A percentile compares a stretch with the other conserved stretches of the same genome.
These are phyloP conservation scores for Saprolegnia parasitica DNA, from an alignment of 352 stramenopile species.

Conservation along the genomic window DNA sequence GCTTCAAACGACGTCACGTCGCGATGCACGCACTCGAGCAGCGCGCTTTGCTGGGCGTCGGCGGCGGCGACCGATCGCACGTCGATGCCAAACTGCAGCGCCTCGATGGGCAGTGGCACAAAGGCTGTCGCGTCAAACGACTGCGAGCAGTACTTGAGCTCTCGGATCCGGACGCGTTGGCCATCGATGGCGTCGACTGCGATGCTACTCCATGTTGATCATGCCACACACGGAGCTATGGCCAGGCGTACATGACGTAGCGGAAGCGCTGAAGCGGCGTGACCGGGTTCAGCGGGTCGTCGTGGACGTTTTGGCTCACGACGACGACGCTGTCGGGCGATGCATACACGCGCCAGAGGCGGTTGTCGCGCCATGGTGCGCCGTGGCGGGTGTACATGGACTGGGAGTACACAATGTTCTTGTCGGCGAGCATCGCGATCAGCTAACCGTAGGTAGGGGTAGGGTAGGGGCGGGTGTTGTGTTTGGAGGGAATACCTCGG, in stretches of 20 bases:
- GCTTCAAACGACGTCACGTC: neutral
- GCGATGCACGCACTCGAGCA: conserved; percentile 2
- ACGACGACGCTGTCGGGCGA: neutral
- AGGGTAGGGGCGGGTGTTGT: neutral
- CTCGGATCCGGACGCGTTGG: neutral
- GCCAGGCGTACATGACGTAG: conserved; percentile 11
- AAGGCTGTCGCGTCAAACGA: neutral
- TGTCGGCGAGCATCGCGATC: neutral
- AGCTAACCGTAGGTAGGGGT: conserved; percentile 1
- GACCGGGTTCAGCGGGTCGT: neutral
- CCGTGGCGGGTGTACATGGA: neutral
- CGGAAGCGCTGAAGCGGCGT: conserved; percentile 17
- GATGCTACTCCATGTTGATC: too few relatives aligned
- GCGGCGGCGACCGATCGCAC: neutral
- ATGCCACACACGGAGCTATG: too few relatives aligned
- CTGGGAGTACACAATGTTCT: conserved; percentile 21
- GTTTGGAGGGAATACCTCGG: neutral
- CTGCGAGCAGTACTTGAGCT: conserved; percentile 15
- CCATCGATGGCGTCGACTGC: neutral
- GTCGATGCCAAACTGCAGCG: neutral
- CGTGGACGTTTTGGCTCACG: conserved; percentile 24
- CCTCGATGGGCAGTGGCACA: conserved; percentile 8
- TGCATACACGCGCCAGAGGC: neutral
- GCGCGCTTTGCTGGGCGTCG: neutral
- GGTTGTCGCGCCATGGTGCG: conserved; percentile 4